A percentile compares a stretch with the other conserved stretches of the same genome.
These are phyloP conservation scores for Floccularia luteovirens DNA, from an alignment of 768 basidiomycete genomes.

Conservation along the genomic window DNA sequence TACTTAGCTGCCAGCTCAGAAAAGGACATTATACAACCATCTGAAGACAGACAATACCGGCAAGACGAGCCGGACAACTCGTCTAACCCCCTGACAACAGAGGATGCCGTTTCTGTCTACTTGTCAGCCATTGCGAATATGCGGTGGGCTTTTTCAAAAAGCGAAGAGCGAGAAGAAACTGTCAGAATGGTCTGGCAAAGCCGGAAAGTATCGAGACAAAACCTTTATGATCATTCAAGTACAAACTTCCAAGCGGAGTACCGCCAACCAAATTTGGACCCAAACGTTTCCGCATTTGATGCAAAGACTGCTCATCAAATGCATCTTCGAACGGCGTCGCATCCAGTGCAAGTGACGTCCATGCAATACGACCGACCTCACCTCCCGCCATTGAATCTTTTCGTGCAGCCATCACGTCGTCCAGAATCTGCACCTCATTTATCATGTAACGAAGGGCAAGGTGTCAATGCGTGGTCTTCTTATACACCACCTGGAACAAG, in stretches of 20 bases:
- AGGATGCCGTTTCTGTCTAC: constrained; percentile 49
- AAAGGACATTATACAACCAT: constrained; percentile 25
- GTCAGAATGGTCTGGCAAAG: constrained; percentile 47
- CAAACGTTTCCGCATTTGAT: too few relatives aligned
- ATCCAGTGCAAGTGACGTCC: constrained; percentile 5
- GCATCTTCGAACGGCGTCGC: not conserved
- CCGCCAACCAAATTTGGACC: constrained; percentile 11
- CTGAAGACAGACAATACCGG: constrained; percentile 25
- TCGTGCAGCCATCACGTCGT: constrained; percentile 26
- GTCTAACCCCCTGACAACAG: constrained; percentile 24
- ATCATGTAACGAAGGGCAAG: constrained; percentile 39
- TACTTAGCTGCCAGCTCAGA: constrained; percentile 65
- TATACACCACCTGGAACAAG: constrained; percentile 59
- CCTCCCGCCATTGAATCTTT: constrained; percentile 36
- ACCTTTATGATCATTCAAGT: not conserved
- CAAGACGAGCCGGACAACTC: constrained; percentile 15
- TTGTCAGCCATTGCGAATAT: constrained; percentile 73
- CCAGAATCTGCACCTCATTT: constrained; percentile 48
- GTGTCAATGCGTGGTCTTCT: constrained; percentile 44
- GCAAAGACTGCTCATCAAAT: not conserved
- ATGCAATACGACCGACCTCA: constrained; percentile 28
- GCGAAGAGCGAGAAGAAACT: constrained; percentile 62
- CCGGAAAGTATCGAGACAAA: constrained; percentile 17
- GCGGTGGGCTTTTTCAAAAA: constrained; percentile 75
- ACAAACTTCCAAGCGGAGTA: constrained; percentile 11